Base-by-base conservation (phyloP, 768 basidiomycete species). In the Scleroderma citrinum region DNA sequence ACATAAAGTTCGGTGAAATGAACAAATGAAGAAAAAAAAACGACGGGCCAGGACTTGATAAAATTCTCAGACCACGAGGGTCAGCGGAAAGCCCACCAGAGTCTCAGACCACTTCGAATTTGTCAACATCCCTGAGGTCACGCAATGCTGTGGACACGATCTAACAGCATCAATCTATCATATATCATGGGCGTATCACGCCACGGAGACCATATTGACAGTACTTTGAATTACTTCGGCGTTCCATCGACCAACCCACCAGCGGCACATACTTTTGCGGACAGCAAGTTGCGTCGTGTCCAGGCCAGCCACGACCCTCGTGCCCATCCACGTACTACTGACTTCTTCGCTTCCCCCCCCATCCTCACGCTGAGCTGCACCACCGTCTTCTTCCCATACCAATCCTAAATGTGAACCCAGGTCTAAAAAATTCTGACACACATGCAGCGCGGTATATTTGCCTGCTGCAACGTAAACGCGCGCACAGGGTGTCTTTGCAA, bases 401-500 rank as follows among this genome's bases (percentile, higher is more conserved):
- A 85, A 53, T 2, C 81, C 81, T 0, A 63, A 64, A 3, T 44
- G 44, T 34, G 55, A 59, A 2, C 66, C 72, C 46, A 73, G 62
- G 11, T 49, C 56, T 7, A 87, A 52, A 62, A 87, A 87, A 35
- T 65, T 62, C 10, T 75, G 68, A 66, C 81, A 85, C 26, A 80
- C 73, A 19, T 71, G 55, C 3, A 72, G 52, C 5, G 59, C 67
- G 1, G 86, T 85, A 61, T 85, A 85, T 37, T 74, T 77, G 5
- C 85, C 85, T 13, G 80, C 78, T 1, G 82, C 80, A 35, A 86
- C 71, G 58, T 84, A 81, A 1, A 75, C 71, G 24, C 75, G 65
- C 3, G 80, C 72, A 3, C 62, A 52, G 6, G 63, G 43, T 1
- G 66, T 60, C 37, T 61, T 73, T 12, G 68, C 63, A 10, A 88